Percentiles rank a stretch among this genome's conserved stretches.
Evolutionary conservation across 2,329 filamentous ascomycete species (phyloP).

Genomic region (Apiospora malaysiana): DNA sequence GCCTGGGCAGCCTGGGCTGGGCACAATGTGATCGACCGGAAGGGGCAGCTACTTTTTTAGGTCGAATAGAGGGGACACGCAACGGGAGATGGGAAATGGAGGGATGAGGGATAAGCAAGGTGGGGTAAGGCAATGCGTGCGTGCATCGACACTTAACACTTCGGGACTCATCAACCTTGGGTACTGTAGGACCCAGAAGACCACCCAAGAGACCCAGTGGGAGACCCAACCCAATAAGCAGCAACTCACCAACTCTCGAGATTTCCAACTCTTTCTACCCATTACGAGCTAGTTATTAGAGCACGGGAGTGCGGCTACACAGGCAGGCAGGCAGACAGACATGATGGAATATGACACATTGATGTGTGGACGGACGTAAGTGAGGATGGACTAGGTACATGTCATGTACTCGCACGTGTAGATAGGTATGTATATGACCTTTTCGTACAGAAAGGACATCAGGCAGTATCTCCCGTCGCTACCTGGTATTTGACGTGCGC

Average conservation of each 20-base stretch:
- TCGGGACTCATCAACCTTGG: neutral
- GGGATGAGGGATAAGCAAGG: slow-evolving; percentile 16
- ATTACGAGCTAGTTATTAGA: too few species aligned
- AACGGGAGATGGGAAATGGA: neutral
- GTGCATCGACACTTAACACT: neutral
- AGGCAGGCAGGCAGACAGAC: neutral
- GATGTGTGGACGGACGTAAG: too few species aligned
- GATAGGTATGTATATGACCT: neutral
- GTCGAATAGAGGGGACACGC: neutral
- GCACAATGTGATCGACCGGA: slow-evolving; percentile 18
- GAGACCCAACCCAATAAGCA: too few species aligned
- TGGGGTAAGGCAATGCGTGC: slow-evolving; percentile 8
- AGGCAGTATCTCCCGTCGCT: too few species aligned
- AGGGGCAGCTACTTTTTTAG: neutral
- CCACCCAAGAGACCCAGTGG: too few species aligned
- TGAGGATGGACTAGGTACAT: too few species aligned
- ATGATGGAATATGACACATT: neutral
- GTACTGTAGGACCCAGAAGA: too few species aligned
- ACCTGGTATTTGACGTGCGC: too few species aligned
- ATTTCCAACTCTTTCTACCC: too few species aligned
- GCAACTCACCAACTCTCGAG: too few species aligned
- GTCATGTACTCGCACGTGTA: too few species aligned
- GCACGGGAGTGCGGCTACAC: neutral
- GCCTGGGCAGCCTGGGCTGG: neutral
- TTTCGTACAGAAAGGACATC: too few species aligned